Percentiles rank a stretch among this genome's conserved stretches.
Conservation (phyloP, 805 yeast species). For the Metschnikowia cerradonensis region DNA sequence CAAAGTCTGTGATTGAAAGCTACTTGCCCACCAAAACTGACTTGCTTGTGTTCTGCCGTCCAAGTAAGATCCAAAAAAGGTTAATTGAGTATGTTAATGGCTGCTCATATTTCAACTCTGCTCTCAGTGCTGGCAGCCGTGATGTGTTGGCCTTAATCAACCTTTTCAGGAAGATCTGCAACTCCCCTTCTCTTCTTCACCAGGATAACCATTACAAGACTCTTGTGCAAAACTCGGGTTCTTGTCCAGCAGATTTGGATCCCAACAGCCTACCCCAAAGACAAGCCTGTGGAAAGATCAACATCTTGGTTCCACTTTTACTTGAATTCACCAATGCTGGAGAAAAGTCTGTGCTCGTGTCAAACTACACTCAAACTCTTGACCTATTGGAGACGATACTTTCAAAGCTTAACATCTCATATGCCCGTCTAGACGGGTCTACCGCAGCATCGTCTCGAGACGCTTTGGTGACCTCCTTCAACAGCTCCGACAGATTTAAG, state of each 20-base stretch:
- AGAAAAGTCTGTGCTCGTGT: slow-evolving; percentile 82
- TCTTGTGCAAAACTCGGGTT: slow-evolving; percentile 3
- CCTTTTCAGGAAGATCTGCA: slow-evolving; percentile 74
- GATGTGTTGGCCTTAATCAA: slow-evolving; percentile 65
- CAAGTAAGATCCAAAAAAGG: slow-evolving; percentile 56
- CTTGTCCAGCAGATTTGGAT: slow-evolving; percentile 6
- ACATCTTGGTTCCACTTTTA: slow-evolving; percentile 54
- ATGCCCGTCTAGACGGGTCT: slow-evolving; percentile 75
- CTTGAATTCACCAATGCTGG: slow-evolving; percentile 38
- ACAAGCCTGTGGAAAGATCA: slow-evolving; percentile 54
- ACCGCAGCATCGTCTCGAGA: slow-evolving; percentile 68
- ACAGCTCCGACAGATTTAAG: slow-evolving; percentile 38
- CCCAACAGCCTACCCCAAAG: slow-evolving; percentile 18
- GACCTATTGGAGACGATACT: slow-evolving; percentile 67
- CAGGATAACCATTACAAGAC: slow-evolving; percentile 38
- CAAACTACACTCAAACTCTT: slow-evolving; percentile 83
- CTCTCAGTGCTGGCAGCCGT: slow-evolving; percentile 29
- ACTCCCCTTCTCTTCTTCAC: slow-evolving; percentile 63
- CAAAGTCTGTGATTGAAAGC: slow-evolving; percentile 50
- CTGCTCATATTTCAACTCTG: slow-evolving; percentile 30
- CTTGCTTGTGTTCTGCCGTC: slow-evolving; percentile 70
- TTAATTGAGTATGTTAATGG: slow-evolving; percentile 50
- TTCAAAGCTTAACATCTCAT: slow-evolving; percentile 45
- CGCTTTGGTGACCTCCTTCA: slow-evolving; percentile 64
- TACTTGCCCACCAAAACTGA: slow-evolving; percentile 76